Conservation (phyloP, 108 stramenopile species). For the Nitzschia sp. region DNA sequence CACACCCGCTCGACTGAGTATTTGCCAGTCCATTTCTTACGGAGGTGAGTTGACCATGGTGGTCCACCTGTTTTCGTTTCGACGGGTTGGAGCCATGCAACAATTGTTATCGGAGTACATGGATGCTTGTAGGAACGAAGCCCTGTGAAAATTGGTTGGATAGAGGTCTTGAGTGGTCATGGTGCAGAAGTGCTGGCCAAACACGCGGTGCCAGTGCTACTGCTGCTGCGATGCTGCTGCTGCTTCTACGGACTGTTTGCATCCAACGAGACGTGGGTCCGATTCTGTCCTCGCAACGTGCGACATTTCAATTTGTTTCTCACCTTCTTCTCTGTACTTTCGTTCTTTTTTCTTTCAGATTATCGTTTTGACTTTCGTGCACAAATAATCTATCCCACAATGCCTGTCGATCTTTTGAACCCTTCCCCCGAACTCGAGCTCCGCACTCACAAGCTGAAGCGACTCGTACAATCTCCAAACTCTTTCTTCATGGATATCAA, state of each 20-base stretch:
- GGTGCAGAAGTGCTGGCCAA: no score
- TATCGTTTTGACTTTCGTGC: not conserved
- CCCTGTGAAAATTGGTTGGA: no score
- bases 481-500: constrained; percentile 99
- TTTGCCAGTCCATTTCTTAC: not conserved
- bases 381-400: constrained; percentile 43
- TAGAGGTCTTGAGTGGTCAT: no score
- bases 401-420: constrained; percentile 97
- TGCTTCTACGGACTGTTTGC: no score
- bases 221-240: no score
- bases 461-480: constrained; percentile 99
- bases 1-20: not conserved
- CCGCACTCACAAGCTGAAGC: constrained; percentile 98
- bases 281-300: no score
- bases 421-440: constrained; percentile 90
- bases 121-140: no score
- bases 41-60: constrained; percentile 17
- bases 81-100: not conserved
- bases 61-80: not conserved
- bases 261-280: no score
- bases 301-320: not conserved
- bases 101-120: not conserved
- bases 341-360: not conserved
- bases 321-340: not conserved
- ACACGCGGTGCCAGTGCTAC: no score